Evolutionary conservation across 768 basidiomycete genomes (phyloP), one percentile per base, ranked within the genome.

Genomic region (Tephrocybe sp.): DNA sequence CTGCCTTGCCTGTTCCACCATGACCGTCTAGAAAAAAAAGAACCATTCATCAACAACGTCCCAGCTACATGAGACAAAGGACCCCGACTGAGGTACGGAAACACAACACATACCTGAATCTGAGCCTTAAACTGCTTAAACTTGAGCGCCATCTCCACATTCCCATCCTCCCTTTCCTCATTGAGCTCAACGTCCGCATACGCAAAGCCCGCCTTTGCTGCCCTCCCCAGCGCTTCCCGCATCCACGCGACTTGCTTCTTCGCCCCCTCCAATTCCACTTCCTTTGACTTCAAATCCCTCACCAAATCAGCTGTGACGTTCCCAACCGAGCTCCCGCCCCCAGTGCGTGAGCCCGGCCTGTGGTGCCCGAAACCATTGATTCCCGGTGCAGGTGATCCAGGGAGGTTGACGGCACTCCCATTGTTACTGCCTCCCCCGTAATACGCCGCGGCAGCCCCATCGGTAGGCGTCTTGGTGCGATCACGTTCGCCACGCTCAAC

Each of bases 51-150:
- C n/a, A n/a, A n/a, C n/a, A n/a, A n/a, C n/a, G n/a, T n/a, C n/a
- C n/a, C n/a, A n/a, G n/a, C n/a, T n/a, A n/a, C n/a, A n/a, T n/a
- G n/a, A n/a, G n/a, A n/a, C n/a, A n/a, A n/a, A n/a, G n/a, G n/a
- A n/a, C n/a, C n/a, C 38, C 45, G 53, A 46, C 56, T 19, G 7
- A 9, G 9, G 18, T 47, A 45, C 37, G 34, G 48, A 19, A 42
- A 27, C 46, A n/a, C 42, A 25, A 30, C 34, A 68, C 81, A 55
- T 53, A 93, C 94, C 83, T 94, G 90, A 44, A 94, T 77, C 55
- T 83, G 82, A 10, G 91, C 88, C 64, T 84, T 84, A 65, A 93
- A 88, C 61, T 91, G 85, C 71, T 95, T 98, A 61, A 98, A 80
- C 61, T 78, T 81, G 48, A 97, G 69, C 4, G 88, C 73, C 65